Evolutionary conservation across 768 basidiomycete species (phyloP).

Genomic region (Boletus pseudopeckii): DNA sequence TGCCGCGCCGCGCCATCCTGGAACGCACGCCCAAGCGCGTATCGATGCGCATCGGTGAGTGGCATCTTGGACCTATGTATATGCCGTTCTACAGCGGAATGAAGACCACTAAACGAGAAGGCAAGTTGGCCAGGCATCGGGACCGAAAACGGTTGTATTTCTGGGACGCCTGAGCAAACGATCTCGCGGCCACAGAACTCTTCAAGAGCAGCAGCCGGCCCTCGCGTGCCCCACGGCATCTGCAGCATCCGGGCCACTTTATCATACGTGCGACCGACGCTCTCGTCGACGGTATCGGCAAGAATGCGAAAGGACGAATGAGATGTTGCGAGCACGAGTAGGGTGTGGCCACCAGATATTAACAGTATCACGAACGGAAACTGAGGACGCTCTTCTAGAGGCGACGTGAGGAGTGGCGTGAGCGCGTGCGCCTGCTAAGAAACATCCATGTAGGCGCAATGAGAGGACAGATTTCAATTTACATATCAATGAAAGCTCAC

Average conservation of each 20-base stretch:
- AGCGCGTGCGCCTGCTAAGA: conserved; percentile 89
- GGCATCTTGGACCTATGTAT: conserved; percentile 39
- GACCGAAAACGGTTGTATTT: conserved; percentile 40
- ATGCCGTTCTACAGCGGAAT: conserved; percentile 63
- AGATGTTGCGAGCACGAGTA: conserved; percentile 73
- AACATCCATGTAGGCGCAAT: neutral
- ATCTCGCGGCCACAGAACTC: conserved; percentile 47
- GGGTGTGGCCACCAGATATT: conserved; percentile 92
- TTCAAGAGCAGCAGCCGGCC: conserved; percentile 82
- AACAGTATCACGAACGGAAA: conserved; percentile 90
- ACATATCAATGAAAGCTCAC: conserved; percentile 38
- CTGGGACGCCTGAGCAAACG: conserved; percentile 22
- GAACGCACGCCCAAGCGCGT: conserved; percentile 63
- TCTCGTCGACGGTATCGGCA: conserved; percentile 70
- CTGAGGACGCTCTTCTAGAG: conserved; percentile 38
- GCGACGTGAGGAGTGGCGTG: conserved; percentile 68
- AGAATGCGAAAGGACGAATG: conserved; percentile 59
- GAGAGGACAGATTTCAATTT: neutral
- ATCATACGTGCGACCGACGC: conserved; percentile 80
- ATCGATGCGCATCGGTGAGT: conserved; percentile 28
- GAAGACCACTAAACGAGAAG: conserved; percentile 81
- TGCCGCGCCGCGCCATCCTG: conserved; percentile 70
- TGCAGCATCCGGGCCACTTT: conserved; percentile 71
- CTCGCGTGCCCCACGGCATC: conserved; percentile 59
- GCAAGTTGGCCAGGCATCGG: conserved; percentile 52